A percentile compares a stretch with the other conserved stretches of the same genome.
Evolutionary conservation across 768 basidiomycete genomes (phyloP).

Genomic region (Psilocybe sp.): DNA sequence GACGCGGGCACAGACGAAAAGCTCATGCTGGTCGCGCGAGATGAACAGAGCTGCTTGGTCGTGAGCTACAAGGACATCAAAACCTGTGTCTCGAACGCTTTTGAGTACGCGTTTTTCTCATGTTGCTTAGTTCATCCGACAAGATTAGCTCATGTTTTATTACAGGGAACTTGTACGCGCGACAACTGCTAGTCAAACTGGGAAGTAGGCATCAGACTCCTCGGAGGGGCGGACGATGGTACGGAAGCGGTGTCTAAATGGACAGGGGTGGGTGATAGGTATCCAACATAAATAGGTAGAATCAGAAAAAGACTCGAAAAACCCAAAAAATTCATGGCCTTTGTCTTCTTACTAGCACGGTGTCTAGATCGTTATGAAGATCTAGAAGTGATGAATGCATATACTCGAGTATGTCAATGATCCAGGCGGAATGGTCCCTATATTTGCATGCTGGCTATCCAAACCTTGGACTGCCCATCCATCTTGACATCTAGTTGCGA

Average conservation of each 20-base stretch:
- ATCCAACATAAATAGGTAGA: slow-evolving; percentile 59
- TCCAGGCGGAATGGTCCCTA: too few species aligned
- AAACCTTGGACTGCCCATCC: too few species aligned
- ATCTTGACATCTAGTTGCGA: too few species aligned
- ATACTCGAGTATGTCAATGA: too few species aligned
- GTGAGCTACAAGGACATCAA: slow-evolving; percentile 93
- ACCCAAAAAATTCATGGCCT: slow-evolving; percentile 34
- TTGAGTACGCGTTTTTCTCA: slow-evolving; percentile 53
- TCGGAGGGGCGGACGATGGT: not conserved
- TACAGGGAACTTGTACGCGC: slow-evolving; percentile 48
- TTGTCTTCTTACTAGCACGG: slow-evolving; percentile 3
- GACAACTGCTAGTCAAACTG: slow-evolving; percentile 18
- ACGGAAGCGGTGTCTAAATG: not conserved
- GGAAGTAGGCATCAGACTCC: slow-evolving; percentile 9
- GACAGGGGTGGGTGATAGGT: not conserved
- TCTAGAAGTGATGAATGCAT: too few species aligned
- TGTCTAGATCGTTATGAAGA: too few species aligned
- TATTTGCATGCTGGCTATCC: too few species aligned
- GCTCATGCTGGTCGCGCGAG: slow-evolving; percentile 90
- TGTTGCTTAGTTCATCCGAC: not conserved
- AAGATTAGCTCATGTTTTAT: not conserved
- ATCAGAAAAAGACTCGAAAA: slow-evolving; percentile 64
- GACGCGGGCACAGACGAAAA: slow-evolving; percentile 93
- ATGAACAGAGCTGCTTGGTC: slow-evolving; percentile 94
- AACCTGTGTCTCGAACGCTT: slow-evolving; percentile 78